These are phyloP conservation scores for Penicillium paxilli DNA, from an alignment of 495 filamentous ascomycete genomes.

Conservation along the genomic window DNA sequence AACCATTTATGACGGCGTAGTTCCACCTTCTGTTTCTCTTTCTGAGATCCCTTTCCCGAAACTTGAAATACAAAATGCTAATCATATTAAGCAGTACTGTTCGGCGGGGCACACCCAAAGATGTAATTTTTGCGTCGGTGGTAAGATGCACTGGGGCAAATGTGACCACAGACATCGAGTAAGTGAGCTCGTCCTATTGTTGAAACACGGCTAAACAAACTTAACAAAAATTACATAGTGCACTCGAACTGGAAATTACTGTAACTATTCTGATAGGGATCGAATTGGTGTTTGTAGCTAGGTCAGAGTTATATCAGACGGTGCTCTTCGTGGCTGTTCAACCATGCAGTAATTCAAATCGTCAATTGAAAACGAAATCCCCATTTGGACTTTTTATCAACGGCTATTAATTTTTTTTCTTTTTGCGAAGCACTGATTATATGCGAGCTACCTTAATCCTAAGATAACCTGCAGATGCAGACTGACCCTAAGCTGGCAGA, in stretches of 20 bases:
- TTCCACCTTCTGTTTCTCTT: not conserved
- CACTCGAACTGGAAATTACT: not conserved
- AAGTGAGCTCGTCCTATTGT: not conserved
- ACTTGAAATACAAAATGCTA: not conserved
- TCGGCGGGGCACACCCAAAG: not conserved
- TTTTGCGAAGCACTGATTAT: too few species aligned
- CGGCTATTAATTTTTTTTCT: not conserved
- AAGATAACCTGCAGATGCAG: too few species aligned
- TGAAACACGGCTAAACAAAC: not conserved
- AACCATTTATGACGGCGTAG: not conserved
- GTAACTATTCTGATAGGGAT: not conserved
- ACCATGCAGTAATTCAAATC: not conserved
- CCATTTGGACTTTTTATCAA: not conserved
- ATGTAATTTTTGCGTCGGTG: not conserved
- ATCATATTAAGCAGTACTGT: not conserved
- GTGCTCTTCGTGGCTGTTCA: not conserved
- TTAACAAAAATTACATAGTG: not conserved
- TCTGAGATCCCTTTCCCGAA: not conserved
- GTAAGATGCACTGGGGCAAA: not conserved
- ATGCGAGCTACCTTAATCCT: too few species aligned
- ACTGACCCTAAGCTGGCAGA: too few species aligned
- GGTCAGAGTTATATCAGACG: not conserved
- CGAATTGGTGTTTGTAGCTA: not conserved
- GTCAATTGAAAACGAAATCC: too few species aligned
- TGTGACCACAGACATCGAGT: not conserved